Evolutionary conservation across 768 basidiomycete genomes (phyloP).

Genomic region (Gloeophyllum trabeum): DNA sequence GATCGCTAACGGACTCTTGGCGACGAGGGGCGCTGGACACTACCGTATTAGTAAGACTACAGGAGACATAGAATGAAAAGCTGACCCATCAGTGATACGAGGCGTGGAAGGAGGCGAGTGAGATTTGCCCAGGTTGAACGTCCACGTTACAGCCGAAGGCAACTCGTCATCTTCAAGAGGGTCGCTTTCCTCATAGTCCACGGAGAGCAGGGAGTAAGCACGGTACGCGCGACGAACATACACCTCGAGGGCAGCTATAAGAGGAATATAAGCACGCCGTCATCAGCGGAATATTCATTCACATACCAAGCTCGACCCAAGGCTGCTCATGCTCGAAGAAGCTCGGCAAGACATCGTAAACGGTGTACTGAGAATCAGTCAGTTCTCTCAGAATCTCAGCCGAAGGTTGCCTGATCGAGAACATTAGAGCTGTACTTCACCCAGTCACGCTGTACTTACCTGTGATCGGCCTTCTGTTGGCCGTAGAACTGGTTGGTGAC

Average conservation of each 20-base stretch:
- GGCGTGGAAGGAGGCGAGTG: constrained; percentile 84
- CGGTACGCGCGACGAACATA: constrained; percentile 94
- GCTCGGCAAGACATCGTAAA: constrained; percentile 91
- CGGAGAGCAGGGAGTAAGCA: constrained; percentile 81
- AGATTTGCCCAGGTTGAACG: constrained; percentile 88
- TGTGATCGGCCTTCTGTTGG: constrained; percentile 54
- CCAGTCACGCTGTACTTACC: constrained; percentile 25
- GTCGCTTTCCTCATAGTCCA: constrained; percentile 94
- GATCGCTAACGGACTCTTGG: constrained; percentile 89
- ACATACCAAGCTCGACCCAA: constrained; percentile 72
- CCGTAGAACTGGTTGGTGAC: constrained; percentile 86
- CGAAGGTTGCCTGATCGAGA: constrained; percentile 56
- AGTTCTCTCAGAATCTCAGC: constrained; percentile 84
- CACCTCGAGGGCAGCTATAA: constrained; percentile 82
- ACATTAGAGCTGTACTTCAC: constrained; percentile 1
- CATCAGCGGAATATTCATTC: background rate
- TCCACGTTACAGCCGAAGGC: constrained; percentile 79
- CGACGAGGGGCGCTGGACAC: constrained; percentile 48
- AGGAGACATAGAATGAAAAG: constrained; percentile 3
- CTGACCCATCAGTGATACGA: constrained; percentile 39
- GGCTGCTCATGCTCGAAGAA: constrained; percentile 88
- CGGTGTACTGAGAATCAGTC: constrained; percentile 91
- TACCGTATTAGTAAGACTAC: constrained; percentile 2
- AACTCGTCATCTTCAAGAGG: constrained; percentile 73
- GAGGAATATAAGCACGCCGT: background rate